Base-by-base conservation (phyloP, 2,329 filamentous ascomycete genomes). In the Sporothrix inflata region DNA sequence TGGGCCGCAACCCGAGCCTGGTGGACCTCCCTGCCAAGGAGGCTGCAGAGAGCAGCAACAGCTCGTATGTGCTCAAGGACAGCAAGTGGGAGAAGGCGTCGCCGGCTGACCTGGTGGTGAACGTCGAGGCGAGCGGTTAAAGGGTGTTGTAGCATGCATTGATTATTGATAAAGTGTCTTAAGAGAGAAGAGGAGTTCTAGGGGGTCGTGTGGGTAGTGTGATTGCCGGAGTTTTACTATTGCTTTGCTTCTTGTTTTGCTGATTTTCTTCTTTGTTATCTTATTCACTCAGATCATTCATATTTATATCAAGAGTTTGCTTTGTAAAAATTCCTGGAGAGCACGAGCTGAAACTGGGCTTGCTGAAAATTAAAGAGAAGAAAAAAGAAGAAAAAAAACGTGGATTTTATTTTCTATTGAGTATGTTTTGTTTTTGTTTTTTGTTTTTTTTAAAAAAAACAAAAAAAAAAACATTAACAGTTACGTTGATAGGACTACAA, bases 1-100 rank as follows among this genome's bases (percentile, higher is more conserved):
- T 70, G 11, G 71, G 71, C 70, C 74, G 77, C 19, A 79, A 77
- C 38, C 73, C 75, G 4, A 71, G 72, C 8, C 53, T 80, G 9
- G 74, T 69, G 5, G 73, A 74, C 7, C 68, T 79, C 12, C 75
- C 71, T 4, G 9, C 60, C 2, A 21, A 63, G 11, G 60, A 65
- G 11, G 16, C 55, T 11, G n/a, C n/a, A 0, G 38, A 45, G 60
- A 12, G 21, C 19, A 6, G 7, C 19, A 27, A 14, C 3, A 73
- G 76, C 2, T 72, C 75, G 14, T 80, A 76, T 61, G 69, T 76
- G 21, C 71, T 76, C 3, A 73, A 76, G 21, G 65, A 74, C 8
- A 77, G 76, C 4, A 67, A 53, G 19, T 77, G 76, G 73, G 49
- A 74, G 1, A 74, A 73, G 24, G 75, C 76, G 21, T 75, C 73